Conservation (phyloP, 2,329 filamentous ascomycete species). For the Septoria linicola region DNA sequence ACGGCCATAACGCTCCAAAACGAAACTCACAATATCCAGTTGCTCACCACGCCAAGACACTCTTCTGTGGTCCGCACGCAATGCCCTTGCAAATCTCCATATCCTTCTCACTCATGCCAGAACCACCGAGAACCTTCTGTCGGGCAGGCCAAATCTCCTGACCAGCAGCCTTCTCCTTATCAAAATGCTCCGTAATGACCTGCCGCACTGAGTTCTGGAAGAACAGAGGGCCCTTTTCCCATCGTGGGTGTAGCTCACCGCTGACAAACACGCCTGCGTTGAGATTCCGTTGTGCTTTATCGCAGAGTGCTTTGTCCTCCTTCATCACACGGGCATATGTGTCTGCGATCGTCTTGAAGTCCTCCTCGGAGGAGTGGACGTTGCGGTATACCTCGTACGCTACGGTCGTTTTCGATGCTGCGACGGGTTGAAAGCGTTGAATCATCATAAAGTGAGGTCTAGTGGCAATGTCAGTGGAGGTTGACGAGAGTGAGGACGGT, state of each 20-base stretch:
- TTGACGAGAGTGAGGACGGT: neutral
- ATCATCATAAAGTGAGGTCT: conserved; percentile 61
- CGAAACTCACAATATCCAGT: no score
- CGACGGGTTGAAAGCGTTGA: conserved; percentile 58
- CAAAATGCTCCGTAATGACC: conserved; percentile 47
- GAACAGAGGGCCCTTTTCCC: conserved; percentile 53
- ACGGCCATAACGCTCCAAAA: no score
- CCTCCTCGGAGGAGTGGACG: conserved; percentile 55
- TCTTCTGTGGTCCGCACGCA: conserved; percentile 16
- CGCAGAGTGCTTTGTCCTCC: conserved; percentile 63
- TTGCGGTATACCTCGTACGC: conserved; percentile 62
- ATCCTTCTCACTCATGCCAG: conserved; percentile 18
- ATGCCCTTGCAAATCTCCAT: conserved; percentile 25
- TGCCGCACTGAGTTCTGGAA: conserved; percentile 54
- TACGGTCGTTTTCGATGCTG: conserved; percentile 53
- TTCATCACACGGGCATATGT: conserved; percentile 62
- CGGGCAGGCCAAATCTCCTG: conserved; percentile 55
- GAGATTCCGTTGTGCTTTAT: conserved; percentile 58
- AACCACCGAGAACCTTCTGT: conserved; percentile 1
- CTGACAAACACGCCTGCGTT: conserved; percentile 59
- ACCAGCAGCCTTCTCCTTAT: conserved; percentile 46
- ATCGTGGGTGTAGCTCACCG: conserved; percentile 57
- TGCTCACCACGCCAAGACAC: conserved; percentile 20
- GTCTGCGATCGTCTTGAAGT: conserved; percentile 56
- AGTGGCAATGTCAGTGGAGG: neutral